Evolutionary conservation across 140 eudicot species (phyloP).

Genomic region (Oenanthe javanica): DNA sequence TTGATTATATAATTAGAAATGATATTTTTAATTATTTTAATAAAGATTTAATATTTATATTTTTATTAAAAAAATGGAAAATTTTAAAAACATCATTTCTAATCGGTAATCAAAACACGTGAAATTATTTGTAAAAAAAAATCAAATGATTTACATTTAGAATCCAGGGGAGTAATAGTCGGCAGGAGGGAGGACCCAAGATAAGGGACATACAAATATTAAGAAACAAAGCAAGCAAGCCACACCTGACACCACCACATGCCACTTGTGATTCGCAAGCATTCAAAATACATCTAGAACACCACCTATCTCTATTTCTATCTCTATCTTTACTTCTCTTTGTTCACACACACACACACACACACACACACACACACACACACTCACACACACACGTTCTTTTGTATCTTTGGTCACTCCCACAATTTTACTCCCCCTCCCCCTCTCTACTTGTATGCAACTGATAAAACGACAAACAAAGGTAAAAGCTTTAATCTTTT

Average conservation of each 20-base stretch:
- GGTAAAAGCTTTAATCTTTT: neutral
- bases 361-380: too few relatives aligned
- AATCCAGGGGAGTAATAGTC: neutral
- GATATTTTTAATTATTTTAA: too few relatives aligned
- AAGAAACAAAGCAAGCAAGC: neutral
- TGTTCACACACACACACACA: too few relatives aligned
- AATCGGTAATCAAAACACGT: too few relatives aligned
- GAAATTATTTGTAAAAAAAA: too few relatives aligned
- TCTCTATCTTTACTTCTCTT: neutral
- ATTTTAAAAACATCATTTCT: too few relatives aligned
- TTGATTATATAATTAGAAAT: too few relatives aligned
- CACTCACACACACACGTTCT: conserved; percentile 1
- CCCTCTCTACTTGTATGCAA: neutral
- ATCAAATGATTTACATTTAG: too few relatives aligned
- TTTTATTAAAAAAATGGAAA: too few relatives aligned
- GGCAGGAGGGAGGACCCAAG: neutral
- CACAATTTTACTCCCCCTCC: neutral
- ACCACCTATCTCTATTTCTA: neutral
- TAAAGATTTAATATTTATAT: too few relatives aligned
- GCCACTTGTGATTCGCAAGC: conserved; percentile 8
- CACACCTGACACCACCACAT: neutral
- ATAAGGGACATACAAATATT: neutral
- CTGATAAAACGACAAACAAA: neutral
- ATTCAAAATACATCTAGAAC: neutral
- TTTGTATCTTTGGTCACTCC: conserved; percentile 10